Conservation (phyloP, 768 basidiomycete genomes). For the Amanita rubescens region DNA sequence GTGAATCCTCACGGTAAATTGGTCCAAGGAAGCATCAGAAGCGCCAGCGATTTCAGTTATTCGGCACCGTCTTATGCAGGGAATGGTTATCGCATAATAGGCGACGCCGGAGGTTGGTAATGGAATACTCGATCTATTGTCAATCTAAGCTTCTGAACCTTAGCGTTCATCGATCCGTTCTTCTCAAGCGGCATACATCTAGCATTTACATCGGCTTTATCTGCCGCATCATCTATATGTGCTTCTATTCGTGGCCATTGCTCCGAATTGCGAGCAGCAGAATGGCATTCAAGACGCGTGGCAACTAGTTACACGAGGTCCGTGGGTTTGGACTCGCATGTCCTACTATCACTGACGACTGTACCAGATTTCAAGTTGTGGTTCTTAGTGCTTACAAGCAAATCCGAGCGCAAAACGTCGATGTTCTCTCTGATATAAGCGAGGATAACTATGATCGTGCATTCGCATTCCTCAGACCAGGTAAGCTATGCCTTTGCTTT, state of each 20-base stretch:
- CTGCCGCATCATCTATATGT: slow-evolving; percentile 49
- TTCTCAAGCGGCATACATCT: slow-evolving; percentile 62
- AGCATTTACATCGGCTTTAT: slow-evolving; percentile 53
- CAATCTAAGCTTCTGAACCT: background rate
- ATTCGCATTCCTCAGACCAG: slow-evolving; percentile 54
- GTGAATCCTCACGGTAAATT: slow-evolving; percentile 32
- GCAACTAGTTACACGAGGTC: slow-evolving; percentile 54
- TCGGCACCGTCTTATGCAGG: slow-evolving; percentile 53
- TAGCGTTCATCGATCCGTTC: slow-evolving; percentile 61
- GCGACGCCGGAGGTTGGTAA: slow-evolving; percentile 54
- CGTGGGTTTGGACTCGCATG: background rate
- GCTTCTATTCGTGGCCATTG: slow-evolving; percentile 46
- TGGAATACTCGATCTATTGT: background rate
- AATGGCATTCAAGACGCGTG: slow-evolving; percentile 51
- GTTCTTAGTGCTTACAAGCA: slow-evolving; percentile 72
- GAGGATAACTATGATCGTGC: slow-evolving; percentile 68
- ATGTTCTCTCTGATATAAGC: slow-evolving; percentile 54
- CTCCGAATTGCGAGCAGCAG: slow-evolving; percentile 36
- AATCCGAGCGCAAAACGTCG: slow-evolving; percentile 49
- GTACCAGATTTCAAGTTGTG: slow-evolving; percentile 53
- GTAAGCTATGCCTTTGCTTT: slow-evolving; percentile 24
- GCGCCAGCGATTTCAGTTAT: slow-evolving; percentile 58
- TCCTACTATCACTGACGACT: slow-evolving; percentile 3
- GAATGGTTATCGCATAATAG: slow-evolving; percentile 48
- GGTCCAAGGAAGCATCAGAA: slow-evolving; percentile 37